phyloP scores from a whole-genome alignment of 2,329 filamentous ascomycete species.

The Myriosclerotinia scirpicola region DNA sequence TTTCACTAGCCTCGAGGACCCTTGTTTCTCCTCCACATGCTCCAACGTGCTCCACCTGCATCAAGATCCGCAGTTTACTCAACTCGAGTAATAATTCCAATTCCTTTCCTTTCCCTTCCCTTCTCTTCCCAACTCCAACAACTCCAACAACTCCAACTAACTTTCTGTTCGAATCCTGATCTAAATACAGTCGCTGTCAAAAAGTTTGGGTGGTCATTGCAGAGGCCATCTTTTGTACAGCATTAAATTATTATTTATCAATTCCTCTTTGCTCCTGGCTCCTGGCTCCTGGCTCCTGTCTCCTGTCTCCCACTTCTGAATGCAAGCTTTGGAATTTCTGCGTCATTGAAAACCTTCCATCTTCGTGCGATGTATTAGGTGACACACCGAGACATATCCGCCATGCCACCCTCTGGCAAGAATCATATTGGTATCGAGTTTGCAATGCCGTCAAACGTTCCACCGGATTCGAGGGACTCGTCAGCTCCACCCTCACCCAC shows the following conservation, averaged over 20 bases:
- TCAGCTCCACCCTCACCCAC: constrained; percentile 24
- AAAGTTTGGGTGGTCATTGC: not conserved
- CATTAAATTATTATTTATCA: not conserved
- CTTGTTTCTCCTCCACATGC: constrained; percentile 19
- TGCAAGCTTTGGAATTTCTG: constrained; percentile 5
- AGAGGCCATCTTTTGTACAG: not conserved
- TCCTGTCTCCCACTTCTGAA: not conserved
- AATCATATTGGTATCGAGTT: constrained; percentile 14
- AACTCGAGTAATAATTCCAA: too few relatives aligned
- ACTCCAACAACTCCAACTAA: constrained; percentile 6
- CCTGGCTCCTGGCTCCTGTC: not conserved
- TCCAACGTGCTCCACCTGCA: constrained; percentile 8
- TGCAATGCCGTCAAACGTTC: constrained; percentile 21
- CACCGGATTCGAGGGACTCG: constrained; percentile 18
- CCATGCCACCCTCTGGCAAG: constrained; percentile 20
- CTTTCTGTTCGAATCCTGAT: not conserved
- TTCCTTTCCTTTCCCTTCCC: too few relatives aligned
- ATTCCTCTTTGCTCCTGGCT: not conserved
- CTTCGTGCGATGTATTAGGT: constrained; percentile 22
- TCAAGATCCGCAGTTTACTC: not conserved
- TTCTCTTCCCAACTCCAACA: constrained; percentile 1
- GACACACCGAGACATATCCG: constrained; percentile 21
- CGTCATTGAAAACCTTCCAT: constrained; percentile 3
- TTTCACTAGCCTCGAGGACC: constrained; percentile 8
- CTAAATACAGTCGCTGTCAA: not conserved